A percentile compares a stretch with the other conserved stretches of the same genome.
Evolutionary conservation across 1,284 basidiomycete genomes (phyloP).

Genomic region (Apiotrichum porosum): DNA sequence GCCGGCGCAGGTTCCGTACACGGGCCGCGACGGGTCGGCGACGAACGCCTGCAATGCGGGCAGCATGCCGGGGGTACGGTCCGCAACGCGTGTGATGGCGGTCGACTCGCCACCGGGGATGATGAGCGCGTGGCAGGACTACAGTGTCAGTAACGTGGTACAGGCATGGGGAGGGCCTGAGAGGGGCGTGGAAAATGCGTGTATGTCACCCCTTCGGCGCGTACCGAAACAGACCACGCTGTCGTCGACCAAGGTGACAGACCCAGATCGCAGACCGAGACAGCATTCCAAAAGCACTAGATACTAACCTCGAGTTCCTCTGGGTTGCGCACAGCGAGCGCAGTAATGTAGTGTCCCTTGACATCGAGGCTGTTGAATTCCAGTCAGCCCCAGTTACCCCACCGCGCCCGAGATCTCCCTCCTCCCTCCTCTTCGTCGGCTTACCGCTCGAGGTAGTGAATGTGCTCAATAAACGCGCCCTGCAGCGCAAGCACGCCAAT

Average conservation of each 20-base stretch:
- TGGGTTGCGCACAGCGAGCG: conserved; percentile 63
- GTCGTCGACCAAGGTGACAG: not conserved
- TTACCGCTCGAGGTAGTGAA: conserved; percentile 42
- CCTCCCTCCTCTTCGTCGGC: not conserved
- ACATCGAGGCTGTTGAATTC: conserved; percentile 19
- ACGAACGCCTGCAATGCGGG: conserved; percentile 71
- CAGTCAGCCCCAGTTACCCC: too few species aligned
- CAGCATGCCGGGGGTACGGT: conserved; percentile 69
- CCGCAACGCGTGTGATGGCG: conserved; percentile 76
- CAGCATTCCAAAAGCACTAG: not conserved
- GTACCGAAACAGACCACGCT: too few species aligned
- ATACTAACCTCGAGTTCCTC: conserved; percentile 60
- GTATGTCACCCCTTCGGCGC: too few species aligned
- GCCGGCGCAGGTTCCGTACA: conserved; percentile 97
- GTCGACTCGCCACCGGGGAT: conserved; percentile 93
- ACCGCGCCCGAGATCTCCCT: not conserved
- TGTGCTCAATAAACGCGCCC: conserved; percentile 88
- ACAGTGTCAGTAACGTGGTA: not conserved
- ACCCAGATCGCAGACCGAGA: too few species aligned
- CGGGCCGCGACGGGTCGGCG: conserved; percentile 58
- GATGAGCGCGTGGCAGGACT: conserved; percentile 74
- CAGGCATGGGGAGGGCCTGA: not conserved
- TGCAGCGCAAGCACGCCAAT: conserved; percentile 62
- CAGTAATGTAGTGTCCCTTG: conserved; percentile 22
- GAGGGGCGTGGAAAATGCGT: not conserved